phyloP scores from a whole-genome alignment of 371 early-diverging fungal species.

The Gilbertella persicaria region DNA sequence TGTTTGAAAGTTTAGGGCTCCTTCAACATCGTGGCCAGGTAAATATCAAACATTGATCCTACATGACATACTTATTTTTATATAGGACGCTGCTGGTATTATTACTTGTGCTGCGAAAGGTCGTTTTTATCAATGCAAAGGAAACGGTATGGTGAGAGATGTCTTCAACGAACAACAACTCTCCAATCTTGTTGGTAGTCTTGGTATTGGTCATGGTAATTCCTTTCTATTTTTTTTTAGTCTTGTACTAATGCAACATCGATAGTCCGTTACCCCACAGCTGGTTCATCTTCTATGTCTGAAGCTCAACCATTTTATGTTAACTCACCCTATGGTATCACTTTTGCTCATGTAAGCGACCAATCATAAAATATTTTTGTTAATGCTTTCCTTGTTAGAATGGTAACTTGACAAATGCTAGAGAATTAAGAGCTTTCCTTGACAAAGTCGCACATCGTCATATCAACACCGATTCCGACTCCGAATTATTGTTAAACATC shows the following conservation, averaged over 20 bases:
- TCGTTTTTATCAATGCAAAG: conserved; percentile 96
- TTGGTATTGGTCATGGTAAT: conserved; percentile 97
- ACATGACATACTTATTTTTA: conserved; percentile 1
- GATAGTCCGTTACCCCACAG: conserved; percentile 95
- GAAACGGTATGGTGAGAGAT: conserved; percentile 97
- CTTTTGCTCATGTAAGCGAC: conserved; percentile 92
- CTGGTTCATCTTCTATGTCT: conserved; percentile 89
- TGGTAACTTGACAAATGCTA: conserved; percentile 95
- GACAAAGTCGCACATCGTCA: conserved; percentile 96
- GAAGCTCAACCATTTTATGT: conserved; percentile 99
- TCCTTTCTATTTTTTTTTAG: neutral
- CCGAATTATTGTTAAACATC: conserved; percentile 94
- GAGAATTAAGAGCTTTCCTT: conserved; percentile 80
- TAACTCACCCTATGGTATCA: conserved; percentile 96
- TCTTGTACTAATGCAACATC: neutral
- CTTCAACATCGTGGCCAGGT: conserved; percentile 98
- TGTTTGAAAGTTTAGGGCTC: conserved; percentile 91
- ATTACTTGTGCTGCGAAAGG: conserved; percentile 96
- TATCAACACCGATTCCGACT: conserved; percentile 98
- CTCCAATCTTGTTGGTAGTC: conserved; percentile 75
- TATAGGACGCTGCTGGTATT: conserved; percentile 97
- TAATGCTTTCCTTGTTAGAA: conserved; percentile 59
- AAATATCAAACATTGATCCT: conserved; percentile 17
- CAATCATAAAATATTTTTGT: neutral
- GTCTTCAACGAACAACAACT: conserved; percentile 86